Evolutionary conservation across 2,329 filamentous ascomycete species (phyloP).

Genomic region (Ophiosphaerella korrae): DNA sequence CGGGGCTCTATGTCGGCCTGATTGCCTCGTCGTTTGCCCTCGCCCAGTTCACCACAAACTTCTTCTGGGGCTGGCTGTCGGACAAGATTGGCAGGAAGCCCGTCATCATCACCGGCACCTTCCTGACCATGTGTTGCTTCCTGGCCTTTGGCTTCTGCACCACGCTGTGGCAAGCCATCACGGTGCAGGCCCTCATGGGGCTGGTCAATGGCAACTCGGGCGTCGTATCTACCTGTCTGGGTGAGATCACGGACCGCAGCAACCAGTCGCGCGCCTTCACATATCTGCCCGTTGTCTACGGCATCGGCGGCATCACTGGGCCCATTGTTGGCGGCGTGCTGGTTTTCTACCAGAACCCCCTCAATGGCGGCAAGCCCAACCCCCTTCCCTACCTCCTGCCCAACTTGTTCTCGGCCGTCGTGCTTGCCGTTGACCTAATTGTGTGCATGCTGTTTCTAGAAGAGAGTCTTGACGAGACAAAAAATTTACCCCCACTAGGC

Average conservation of each 20-base stretch:
- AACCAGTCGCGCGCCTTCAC: conserved; percentile 95
- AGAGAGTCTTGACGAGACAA: conserved; percentile 77
- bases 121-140: conserved; percentile 82
- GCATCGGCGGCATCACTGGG: conserved; percentile 89
- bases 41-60: conserved; percentile 90
- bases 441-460: conserved; percentile 81
- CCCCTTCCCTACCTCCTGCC: conserved; percentile 83
- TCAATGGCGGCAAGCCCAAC: conserved; percentile 56
- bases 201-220: conserved; percentile 93
- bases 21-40: conserved; percentile 91
- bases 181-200: conserved; percentile 90
- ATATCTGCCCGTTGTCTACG: conserved; percentile 95
- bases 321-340: conserved; percentile 88
- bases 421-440: conserved; percentile 74
- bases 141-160: conserved; percentile 84
- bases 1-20: conserved; percentile 86
- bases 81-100: conserved; percentile 82
- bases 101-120: conserved; percentile 79
- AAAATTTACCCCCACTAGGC: conserved; percentile 64
- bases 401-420: conserved; percentile 75
- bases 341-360: conserved; percentile 67
- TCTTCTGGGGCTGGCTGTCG: conserved; percentile 85
- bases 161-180: conserved; percentile 79
- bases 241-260: conserved; percentile 91
- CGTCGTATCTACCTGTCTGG: conserved; percentile 89